These are phyloP conservation scores for Hanseniaspora sp. DNA, from an alignment of 1,139 yeast genomes.

Conservation along the genomic window DNA sequence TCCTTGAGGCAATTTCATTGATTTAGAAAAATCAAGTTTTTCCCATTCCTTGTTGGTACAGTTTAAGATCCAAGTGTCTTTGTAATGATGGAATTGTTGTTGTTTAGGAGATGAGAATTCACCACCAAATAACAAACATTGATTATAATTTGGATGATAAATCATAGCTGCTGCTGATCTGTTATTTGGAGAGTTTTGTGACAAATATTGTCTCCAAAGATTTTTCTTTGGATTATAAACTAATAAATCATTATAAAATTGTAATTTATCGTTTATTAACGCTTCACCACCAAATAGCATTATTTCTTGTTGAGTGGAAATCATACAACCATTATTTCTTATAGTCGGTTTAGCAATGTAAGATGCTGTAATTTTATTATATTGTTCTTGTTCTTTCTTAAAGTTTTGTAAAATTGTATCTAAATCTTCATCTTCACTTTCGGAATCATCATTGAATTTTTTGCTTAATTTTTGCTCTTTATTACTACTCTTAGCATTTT, in stretches of 20 bases:
- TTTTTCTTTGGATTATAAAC: conserved; percentile 67
- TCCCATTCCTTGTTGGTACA: conserved; percentile 81
- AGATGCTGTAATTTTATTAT: conserved; percentile 58
- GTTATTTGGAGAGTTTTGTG: conserved; percentile 84
- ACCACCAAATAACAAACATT: conserved; percentile 82
- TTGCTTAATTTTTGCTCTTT: conserved; percentile 64
- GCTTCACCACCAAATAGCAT: conserved; percentile 84
- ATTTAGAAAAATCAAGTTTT: conserved; percentile 46
- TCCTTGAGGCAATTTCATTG: conserved; percentile 65
- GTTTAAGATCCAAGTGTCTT: conserved; percentile 91
- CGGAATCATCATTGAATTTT: conserved; percentile 73
- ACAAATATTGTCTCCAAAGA: conserved; percentile 66
- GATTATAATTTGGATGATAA: conserved; percentile 73
- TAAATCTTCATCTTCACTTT: conserved; percentile 80
- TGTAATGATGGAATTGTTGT: conserved; percentile 88
- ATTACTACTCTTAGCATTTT: conserved; percentile 55
- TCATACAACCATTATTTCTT: conserved; percentile 64
- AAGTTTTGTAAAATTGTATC: conserved; percentile 73
- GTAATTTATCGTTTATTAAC: conserved; percentile 24
- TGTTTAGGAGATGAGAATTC: conserved; percentile 96
- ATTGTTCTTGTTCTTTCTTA: conserved; percentile 67
- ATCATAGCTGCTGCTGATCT: conserved; percentile 91
- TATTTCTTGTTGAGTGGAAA: conserved; percentile 64
- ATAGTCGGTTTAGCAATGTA: conserved; percentile 49
- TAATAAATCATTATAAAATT: conserved; percentile 69